Evolutionary conservation across 805 yeast genomes (phyloP).

Genomic region (Clavispora phyllophila): DNA sequence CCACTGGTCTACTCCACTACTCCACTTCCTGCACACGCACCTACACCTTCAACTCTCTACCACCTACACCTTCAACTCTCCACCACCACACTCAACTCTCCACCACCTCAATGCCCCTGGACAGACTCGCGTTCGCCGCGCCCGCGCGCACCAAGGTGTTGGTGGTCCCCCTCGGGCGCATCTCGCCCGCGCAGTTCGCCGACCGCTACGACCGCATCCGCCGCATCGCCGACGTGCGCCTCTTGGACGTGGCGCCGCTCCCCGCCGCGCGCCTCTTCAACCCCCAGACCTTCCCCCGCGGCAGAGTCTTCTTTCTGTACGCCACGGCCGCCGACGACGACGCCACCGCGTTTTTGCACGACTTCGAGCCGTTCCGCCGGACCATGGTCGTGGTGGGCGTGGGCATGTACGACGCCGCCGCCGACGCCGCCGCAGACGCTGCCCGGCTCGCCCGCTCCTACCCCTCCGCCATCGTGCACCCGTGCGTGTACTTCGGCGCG

Average conservation of each 20-base stretch:
- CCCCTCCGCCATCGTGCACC: conserved; percentile 53
- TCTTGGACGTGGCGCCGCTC: conserved; percentile 71
- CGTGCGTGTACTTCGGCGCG: conserved; percentile 49
- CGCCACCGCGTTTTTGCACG: conserved; percentile 68
- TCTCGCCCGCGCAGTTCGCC: conserved; percentile 39
- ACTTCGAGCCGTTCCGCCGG: conserved; percentile 85
- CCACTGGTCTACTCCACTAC: too few relatives aligned
- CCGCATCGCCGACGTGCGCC: conserved; percentile 55
- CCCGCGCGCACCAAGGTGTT: conserved; percentile 66
- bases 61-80: neutral
- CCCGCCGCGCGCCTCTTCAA: conserved; percentile 49
- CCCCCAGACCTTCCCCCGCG: conserved; percentile 82
- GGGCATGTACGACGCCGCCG: conserved; percentile 22
- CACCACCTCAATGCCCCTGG: conserved; percentile 6
- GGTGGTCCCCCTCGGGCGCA: conserved; percentile 60
- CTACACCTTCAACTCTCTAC: too few relatives aligned
- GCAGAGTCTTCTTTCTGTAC: conserved; percentile 61
- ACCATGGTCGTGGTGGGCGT: conserved; percentile 56
- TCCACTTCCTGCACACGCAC: too few relatives aligned
- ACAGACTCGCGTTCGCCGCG: conserved; percentile 44
- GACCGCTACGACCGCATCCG: conserved; percentile 41
- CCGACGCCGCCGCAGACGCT: conserved; percentile 2
- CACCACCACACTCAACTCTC: neutral
- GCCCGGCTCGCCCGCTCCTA: conserved; percentile 37
- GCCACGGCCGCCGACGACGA: conserved; percentile 41